These are phyloP conservation scores for Brasenia schreberi DNA, from an alignment of 164 flowering plant genomes.

Conservation along the genomic window DNA sequence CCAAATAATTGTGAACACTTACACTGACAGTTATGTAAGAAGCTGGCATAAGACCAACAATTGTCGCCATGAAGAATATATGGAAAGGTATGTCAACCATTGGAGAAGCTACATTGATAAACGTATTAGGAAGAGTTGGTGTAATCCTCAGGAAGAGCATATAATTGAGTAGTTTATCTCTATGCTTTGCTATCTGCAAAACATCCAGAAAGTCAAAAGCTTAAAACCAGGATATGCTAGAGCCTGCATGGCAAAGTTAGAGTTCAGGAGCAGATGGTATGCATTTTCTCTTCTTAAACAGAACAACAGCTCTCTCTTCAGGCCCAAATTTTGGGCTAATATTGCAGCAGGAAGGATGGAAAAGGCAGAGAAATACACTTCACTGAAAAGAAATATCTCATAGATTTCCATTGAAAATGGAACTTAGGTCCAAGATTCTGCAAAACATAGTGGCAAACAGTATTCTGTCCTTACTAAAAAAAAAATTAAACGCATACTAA, in stretches of 20 bases:
- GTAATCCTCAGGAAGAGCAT: slow-evolving; percentile 84
- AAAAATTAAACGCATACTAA: neutral
- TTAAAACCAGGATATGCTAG: no score
- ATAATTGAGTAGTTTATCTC: slow-evolving; percentile 69
- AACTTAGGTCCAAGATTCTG: neutral
- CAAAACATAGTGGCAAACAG: neutral
- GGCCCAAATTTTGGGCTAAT: neutral
- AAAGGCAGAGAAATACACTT: neutral
- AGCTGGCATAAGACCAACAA: slow-evolving; percentile 80
- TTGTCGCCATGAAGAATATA: slow-evolving; percentile 63
- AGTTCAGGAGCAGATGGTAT: neutral
- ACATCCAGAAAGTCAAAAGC: slow-evolving; percentile 4
- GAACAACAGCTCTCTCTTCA: neutral
- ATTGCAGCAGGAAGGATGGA: neutral
- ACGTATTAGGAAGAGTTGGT: slow-evolving; percentile 76
- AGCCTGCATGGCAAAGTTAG: no score
- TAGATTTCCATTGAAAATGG: neutral
- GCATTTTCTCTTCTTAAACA: neutral
- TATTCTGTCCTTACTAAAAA: neutral
- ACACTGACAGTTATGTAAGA: slow-evolving; percentile 74
- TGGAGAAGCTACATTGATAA: slow-evolving; percentile 88
- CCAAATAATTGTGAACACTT: slow-evolving; percentile 12
- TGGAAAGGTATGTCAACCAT: slow-evolving; percentile 83
- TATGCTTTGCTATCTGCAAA: slow-evolving; percentile 61
- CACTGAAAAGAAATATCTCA: neutral